Percentiles rank a stretch among this genome's conserved stretches.
Evolutionary conservation across 2,329 filamentous ascomycete species (phyloP).

Genomic region (Rhynchosporium graminicola): DNA sequence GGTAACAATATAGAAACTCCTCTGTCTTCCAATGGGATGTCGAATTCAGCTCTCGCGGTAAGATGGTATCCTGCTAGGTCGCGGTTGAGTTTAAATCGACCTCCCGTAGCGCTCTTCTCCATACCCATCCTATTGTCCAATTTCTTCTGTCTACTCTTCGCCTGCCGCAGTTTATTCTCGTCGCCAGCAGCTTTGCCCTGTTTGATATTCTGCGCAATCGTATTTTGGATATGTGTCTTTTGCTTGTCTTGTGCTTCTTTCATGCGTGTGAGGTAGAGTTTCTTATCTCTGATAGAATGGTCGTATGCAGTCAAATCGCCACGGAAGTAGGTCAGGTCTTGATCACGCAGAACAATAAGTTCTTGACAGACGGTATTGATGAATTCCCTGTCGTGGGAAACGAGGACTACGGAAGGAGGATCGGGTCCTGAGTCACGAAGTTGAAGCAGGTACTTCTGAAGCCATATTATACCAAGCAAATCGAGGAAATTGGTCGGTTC

Average conservation of each 20-base stretch:
- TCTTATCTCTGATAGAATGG: slow-evolving; percentile 65
- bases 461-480: slow-evolving; percentile 80
- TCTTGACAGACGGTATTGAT: slow-evolving; percentile 74
- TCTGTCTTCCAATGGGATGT: slow-evolving; percentile 65
- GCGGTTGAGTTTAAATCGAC: slow-evolving; percentile 77
- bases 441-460: slow-evolving; percentile 69
- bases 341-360: slow-evolving; percentile 73
- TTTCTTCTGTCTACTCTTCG: slow-evolving; percentile 81
- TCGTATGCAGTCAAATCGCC: slow-evolving; percentile 76
- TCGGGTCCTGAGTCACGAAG: slow-evolving; percentile 53
- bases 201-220: slow-evolving; percentile 72
- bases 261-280: slow-evolving; percentile 69
- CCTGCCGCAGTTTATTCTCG: slow-evolving; percentile 83
- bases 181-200: slow-evolving; percentile 77
- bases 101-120: slow-evolving; percentile 69
- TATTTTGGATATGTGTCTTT: slow-evolving; percentile 77
- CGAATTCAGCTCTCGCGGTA: slow-evolving; percentile 65
- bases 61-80: slow-evolving; percentile 66
- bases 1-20: slow-evolving; percentile 60
- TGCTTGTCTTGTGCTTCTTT: slow-evolving; percentile 81
- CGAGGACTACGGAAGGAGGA: slow-evolving; percentile 69
- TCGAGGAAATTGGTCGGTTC: slow-evolving; percentile 89
- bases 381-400: slow-evolving; percentile 85
- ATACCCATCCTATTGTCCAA: slow-evolving; percentile 80
- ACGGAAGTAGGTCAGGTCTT: slow-evolving; percentile 70